phyloP scores from a whole-genome alignment of 192 early-diverging fungal species.

The Coemansia sp. region DNA sequence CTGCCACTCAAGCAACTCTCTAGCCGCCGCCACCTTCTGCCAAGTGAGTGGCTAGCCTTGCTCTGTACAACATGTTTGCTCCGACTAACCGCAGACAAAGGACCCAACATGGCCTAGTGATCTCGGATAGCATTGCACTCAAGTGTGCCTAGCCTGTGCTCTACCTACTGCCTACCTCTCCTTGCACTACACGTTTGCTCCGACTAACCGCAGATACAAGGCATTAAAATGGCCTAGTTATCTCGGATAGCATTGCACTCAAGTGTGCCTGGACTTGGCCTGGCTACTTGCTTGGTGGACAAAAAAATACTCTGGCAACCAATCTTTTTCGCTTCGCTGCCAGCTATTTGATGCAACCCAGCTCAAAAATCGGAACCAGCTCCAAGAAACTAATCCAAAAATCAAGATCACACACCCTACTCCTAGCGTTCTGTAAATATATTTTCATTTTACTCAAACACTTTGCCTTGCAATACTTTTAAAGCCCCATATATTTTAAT shows the following conservation, averaged over 20 bases:
- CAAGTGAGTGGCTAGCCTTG: neutral
- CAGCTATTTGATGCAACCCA: neutral
- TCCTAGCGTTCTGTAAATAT: neutral
- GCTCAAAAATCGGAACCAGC: neutral
- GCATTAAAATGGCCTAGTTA: neutral
- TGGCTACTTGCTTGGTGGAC: neutral
- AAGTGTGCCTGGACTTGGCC: slow-evolving; percentile 19
- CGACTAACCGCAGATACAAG: slow-evolving; percentile 27
- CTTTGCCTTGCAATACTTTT: neutral
- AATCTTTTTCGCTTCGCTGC: neutral
- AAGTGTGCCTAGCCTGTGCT: neutral
- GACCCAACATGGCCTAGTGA: neutral
- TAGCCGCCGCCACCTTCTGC: neutral
- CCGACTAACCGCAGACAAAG: neutral
- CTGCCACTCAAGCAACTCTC: neutral
- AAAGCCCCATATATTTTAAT: neutral
- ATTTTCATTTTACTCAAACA: neutral
- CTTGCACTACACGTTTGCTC: slow-evolving; percentile 30
- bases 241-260: slow-evolving; percentile 36
- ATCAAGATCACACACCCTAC: neutral
- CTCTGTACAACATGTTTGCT: neutral
- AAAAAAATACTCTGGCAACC: neutral
- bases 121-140: neutral
- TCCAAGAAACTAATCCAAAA: neutral
- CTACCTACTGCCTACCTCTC: too few species aligned